Evolutionary conservation across 192 early-diverging fungal species (phyloP), one percentile per base, ranked within the genome.

Genomic region (Coemansia sp.): DNA sequence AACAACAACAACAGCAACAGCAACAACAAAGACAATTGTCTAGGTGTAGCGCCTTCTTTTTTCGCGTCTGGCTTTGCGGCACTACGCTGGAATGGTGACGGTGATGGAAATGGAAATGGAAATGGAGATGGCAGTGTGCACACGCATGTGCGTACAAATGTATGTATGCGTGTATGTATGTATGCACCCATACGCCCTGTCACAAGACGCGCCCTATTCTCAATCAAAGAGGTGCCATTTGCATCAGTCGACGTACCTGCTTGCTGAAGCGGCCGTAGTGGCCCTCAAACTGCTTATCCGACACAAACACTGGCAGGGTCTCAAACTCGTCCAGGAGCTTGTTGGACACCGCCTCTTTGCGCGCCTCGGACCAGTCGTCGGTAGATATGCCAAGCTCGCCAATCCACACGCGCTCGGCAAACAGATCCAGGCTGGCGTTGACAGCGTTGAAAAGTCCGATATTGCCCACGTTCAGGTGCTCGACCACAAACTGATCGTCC

Each of bases 201-300:
- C 29, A 56, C 58, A 53, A 54, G 46, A 55, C 6, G 1, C 16
- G 14, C n/a, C n/a, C n/a, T 54, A 29, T 54, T 28, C 52, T 54
- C 39, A 42, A 42, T 42, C 39, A 42, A 42, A 42, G n/a, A n/a
- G n/a, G 39, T 18, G 39, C 14, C 9, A 16, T 18, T 42, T 10
- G 39, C 39, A 42, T 42, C 39, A 42, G 9, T 20, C 47, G 51
- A 59, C 54, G 45, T 84, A 91, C 69, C 69, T 98, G 95, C 71
- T 97, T 97, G 83, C 95, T 94, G 60, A 94, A 96, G 68, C 88
- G 86, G 60, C 91, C 87, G 68, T 97, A 97, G 75, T 95, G 94
- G 24, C 93, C 93, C 48, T 95, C 92, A 71, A 93, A 84, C 61
- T 94, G 88, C 16, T 83, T 71, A 61, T 95, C 89, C 20, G 85